Base-by-base conservation (phyloP, 768 basidiomycete species). In the Austroboletus eburneus region DNA sequence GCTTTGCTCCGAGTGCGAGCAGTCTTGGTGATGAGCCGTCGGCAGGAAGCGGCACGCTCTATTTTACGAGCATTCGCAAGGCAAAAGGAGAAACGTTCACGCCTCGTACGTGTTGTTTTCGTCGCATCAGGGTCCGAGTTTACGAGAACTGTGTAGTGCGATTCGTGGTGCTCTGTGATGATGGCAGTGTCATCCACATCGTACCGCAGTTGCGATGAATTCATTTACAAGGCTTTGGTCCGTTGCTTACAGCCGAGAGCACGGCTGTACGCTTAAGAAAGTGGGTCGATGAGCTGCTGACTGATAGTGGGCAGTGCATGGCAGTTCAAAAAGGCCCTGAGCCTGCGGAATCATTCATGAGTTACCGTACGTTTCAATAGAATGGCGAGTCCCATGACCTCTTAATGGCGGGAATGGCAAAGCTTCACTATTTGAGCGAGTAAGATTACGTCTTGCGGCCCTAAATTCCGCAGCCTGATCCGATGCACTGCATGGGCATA, bases 51-150 rank as follows among this genome's bases (percentile, higher is more conserved):
- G 88, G 88, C 6, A 91, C 86, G 16, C 63, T 90, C 2, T 90
- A 91, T 59, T 91, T 90, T 62, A 90, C 87, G 3, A 89, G 86
- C 61, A 83, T 91, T 46, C 76, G 88, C 35, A 83, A 80, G 67
- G 79, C 75, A 14, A 90, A 88, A 58, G 87, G 85, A 9, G 68
- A 76, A 33, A 77, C 76, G 2, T 90, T 86, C 61, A 80, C 76
- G 27, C 81, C 83, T 4, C 58, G 86, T 91, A 63, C 51, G 41
- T 45, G 8, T 13, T 29, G 13, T 29, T 7, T 29, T 29, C 13
- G 29, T 13, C 29, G n/a, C n/a, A n/a, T n/a, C n/a, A 36, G 5
- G 14, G 9, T 14, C 17, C 23, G 20, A 4, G 30, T 14, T 30
- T 45, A n/a, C n/a, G n/a, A n/a, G n/a, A n/a, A 12, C 20, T 14